Evolutionary conservation across 2,329 filamentous ascomycete species (phyloP), one percentile per base, ranked within the genome.

Genomic region (Phyllosticta ampelicida): DNA sequence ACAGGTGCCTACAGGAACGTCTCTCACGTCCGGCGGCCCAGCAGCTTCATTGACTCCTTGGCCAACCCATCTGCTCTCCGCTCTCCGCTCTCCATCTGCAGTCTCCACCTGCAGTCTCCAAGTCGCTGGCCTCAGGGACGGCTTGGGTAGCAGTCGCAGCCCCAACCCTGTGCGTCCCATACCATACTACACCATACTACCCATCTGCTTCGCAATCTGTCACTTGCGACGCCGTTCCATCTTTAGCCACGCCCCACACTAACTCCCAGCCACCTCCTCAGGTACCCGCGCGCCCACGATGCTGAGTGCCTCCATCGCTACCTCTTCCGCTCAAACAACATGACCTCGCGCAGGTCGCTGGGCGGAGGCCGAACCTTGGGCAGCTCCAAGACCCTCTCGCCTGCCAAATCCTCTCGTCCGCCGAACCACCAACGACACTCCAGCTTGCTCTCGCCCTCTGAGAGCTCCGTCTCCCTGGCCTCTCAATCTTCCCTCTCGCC

Each of bases 341-440:
- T 95, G 90, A 87, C 90, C 67, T 81, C 82, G 73, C 85, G 89
- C 78, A 91, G 87, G 78, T 75, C 74, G 61, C 82, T 96, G 72
- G 92, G 92, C 74, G 91, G 92, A 75, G 92, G 92, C 72, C 85
- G 92, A 76, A 86, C 96, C 69, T 78, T 96, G 67, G 92, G 92
- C 68, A 95, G 82, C 75, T 90, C 89, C 67, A 90, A 86, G 73
- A 85, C 86, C 67, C 83, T 96, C 67, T 87, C 86, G 65, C 87
- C 89, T 67, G 77, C 81, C 62, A 70, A 74, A 60, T 72, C 76
- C 63, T 71, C 74, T 58, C 67, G 71, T 51, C 63, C 64, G 5
- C 52, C 51, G 56, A 66, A 66, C 66, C 65, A 73, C 72, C 70
- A 71, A 60, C 69, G 65, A 65, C 67, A 73, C 74, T 65, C 78